phyloP scores from a whole-genome alignment of 2,329 filamentous ascomycete species.

The Colletotrichum sp. region DNA sequence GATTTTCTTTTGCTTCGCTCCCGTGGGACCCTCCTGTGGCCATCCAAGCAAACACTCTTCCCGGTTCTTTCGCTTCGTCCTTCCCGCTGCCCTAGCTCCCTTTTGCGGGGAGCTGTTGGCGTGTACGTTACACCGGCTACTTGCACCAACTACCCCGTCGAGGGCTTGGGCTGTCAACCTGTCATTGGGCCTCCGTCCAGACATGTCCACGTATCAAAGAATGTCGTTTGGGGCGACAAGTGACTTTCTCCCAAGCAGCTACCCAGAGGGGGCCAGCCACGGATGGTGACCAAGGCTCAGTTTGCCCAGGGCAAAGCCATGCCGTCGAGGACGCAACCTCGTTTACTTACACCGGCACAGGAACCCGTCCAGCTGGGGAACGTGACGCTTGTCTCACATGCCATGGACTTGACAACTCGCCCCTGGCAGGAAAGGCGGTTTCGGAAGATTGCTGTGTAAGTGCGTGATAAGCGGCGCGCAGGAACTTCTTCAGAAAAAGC shows the following conservation, averaged over 20 bases:
- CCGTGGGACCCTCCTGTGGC: not conserved
- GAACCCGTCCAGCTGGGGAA: constrained; percentile 5
- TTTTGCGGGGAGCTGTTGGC: not conserved
- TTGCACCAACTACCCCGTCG: not conserved
- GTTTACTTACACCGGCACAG: not conserved
- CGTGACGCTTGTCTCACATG: constrained; percentile 13
- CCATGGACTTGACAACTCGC: not conserved
- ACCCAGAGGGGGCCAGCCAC: not conserved
- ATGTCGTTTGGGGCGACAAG: not conserved
- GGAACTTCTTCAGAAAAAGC: not conserved
- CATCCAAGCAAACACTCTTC: not conserved
- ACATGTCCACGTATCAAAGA: not conserved
- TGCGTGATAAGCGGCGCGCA: not conserved
- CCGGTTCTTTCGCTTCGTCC: not conserved
- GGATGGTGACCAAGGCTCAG: not conserved
- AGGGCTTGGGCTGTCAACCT: not conserved
- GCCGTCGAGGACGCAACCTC: not conserved
- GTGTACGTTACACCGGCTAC: constrained; percentile 10
- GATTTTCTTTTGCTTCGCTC: not conserved
- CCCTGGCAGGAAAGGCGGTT: not conserved
- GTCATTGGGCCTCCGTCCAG: not conserved
- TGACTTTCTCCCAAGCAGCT: not conserved
- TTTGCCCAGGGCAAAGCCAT: not conserved
- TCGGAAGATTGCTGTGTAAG: not conserved
- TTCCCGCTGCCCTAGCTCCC: not conserved